phyloP scores from a whole-genome alignment of 305 asterid species.

The Fraxinus nigra region DNA sequence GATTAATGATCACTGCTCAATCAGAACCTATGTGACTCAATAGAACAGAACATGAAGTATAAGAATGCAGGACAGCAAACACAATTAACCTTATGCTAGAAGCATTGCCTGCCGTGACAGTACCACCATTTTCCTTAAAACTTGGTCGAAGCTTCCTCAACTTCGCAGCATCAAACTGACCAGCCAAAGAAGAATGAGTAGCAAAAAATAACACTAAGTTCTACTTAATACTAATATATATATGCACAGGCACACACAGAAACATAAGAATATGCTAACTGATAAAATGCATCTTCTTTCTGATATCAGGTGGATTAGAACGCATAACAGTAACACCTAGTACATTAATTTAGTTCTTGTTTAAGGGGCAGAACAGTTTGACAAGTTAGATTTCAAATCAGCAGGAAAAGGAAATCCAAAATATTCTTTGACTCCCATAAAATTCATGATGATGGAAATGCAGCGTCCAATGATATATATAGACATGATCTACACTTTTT shows the following conservation, averaged over 20 bases:
- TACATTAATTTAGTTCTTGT: not conserved
- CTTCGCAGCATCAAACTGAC: constrained; percentile 91
- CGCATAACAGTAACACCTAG: not conserved
- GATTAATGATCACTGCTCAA: constrained; percentile 1
- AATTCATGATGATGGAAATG: not conserved
- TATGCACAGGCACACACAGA: constrained; percentile 5
- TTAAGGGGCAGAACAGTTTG: not conserved
- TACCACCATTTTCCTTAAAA: constrained; percentile 94
- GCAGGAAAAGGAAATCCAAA: not conserved
- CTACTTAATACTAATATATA: not conserved
- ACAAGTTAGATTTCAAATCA: not conserved
- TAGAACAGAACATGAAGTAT: not conserved
- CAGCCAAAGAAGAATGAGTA: constrained; percentile 18
- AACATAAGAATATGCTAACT: not conserved
- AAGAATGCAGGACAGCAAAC: not conserved
- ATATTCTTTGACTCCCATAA: constrained; percentile 13
- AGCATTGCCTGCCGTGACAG: constrained; percentile 96
- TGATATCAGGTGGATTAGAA: not conserved
- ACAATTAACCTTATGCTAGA: constrained; percentile 83
- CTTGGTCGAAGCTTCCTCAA: constrained; percentile 95
- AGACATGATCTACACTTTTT: constrained; percentile 3
- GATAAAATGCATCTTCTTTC: not conserved
- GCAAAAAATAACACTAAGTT: not conserved
- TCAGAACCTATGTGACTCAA: not conserved
- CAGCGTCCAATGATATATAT: not conserved